Percentiles rank a stretch among this genome's conserved stretches.
Conservation (phyloP, 2,329 filamentous ascomycete species). For the Reticulascus tulasneorum region DNA sequence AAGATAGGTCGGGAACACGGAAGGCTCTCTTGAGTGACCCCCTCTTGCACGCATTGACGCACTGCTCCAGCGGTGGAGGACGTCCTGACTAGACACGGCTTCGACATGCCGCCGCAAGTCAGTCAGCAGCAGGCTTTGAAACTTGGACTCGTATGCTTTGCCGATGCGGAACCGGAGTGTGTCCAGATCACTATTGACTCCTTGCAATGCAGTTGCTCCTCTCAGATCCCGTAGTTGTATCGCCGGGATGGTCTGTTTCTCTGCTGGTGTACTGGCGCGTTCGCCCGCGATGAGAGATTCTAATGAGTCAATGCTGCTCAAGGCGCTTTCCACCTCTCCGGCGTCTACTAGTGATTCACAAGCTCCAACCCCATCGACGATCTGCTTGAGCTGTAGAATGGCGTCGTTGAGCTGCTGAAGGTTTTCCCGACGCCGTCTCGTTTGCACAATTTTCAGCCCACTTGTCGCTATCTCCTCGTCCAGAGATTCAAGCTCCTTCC, state of each 20-base stretch:
- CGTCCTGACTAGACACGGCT: slow-evolving; percentile 65
- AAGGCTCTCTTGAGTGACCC: slow-evolving; percentile 61
- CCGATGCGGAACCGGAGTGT: slow-evolving; percentile 77
- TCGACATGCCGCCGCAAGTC: slow-evolving; percentile 81
- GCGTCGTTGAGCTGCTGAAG: slow-evolving; percentile 76
- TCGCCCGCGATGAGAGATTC: slow-evolving; percentile 79
- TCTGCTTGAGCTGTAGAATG: slow-evolving; percentile 74
- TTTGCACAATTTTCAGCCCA: slow-evolving; percentile 80
- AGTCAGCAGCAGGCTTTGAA: slow-evolving; percentile 70
- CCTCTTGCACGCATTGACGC: slow-evolving; percentile 71
- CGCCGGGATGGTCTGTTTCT: slow-evolving; percentile 22
- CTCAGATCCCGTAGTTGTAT: slow-evolving; percentile 64
- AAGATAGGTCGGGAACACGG: slow-evolving; percentile 74
- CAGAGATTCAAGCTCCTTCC: slow-evolving; percentile 73
- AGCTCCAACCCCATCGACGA: slow-evolving; percentile 68
- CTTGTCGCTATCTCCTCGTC: slow-evolving; percentile 84
- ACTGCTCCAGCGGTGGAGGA: slow-evolving; percentile 79
- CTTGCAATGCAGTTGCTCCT: slow-evolving; percentile 72
- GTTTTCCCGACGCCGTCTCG: slow-evolving; percentile 79
- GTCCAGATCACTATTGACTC: slow-evolving; percentile 72
- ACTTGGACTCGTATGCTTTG: slow-evolving; percentile 77
- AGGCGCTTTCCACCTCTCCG: slow-evolving; percentile 77
- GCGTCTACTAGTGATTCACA: slow-evolving; percentile 81
- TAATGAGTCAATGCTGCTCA: slow-evolving; percentile 71
- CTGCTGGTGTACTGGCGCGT: slow-evolving; percentile 32